These are phyloP conservation scores for Medicago arabica DNA, from an alignment of 306 rosid genomes.

Conservation along the genomic window DNA sequence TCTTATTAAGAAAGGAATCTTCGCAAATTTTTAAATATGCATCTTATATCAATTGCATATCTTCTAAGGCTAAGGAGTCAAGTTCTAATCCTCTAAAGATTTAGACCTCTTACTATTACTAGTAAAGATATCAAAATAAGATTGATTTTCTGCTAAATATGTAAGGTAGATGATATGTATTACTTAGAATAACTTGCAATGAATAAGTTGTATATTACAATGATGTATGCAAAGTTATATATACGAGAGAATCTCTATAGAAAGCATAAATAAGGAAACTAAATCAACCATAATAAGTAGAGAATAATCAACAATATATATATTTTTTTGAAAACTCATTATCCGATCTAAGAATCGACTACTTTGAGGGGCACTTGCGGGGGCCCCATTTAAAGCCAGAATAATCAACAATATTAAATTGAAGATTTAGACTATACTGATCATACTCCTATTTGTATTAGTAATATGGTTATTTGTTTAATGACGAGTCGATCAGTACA, in stretches of 20 bases:
- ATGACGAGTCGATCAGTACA: neutral
- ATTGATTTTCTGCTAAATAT: slow-evolving; percentile 26
- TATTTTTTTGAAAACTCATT: no score
- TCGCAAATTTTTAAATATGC: slow-evolving; percentile 14
- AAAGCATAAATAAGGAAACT: no score
- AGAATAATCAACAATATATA: neutral
- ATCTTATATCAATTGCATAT: slow-evolving; percentile 22
- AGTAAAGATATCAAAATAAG: slow-evolving; percentile 17
- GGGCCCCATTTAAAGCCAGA: no score
- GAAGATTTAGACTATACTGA: neutral
- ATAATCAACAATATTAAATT: neutral
- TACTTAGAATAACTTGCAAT: no score
- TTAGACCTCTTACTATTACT: slow-evolving; percentile 14
- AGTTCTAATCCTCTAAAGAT: slow-evolving; percentile 26
- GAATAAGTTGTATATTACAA: no score
- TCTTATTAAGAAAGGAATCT: neutral
- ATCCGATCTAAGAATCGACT: no score
- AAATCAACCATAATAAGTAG: no score
- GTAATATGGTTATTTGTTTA: slow-evolving; percentile 28
- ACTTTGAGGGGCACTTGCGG: no score
- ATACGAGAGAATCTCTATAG: no score
- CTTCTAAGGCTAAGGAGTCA: slow-evolving; percentile 29
- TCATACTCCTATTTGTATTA: neutral
- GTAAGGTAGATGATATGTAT: neutral
- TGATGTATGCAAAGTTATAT: no score